Percentiles rank a stretch among this genome's conserved stretches.
Evolutionary conservation across 129 eudicot genomes (phyloP).

Genomic region (Saussurea involucrata): DNA sequence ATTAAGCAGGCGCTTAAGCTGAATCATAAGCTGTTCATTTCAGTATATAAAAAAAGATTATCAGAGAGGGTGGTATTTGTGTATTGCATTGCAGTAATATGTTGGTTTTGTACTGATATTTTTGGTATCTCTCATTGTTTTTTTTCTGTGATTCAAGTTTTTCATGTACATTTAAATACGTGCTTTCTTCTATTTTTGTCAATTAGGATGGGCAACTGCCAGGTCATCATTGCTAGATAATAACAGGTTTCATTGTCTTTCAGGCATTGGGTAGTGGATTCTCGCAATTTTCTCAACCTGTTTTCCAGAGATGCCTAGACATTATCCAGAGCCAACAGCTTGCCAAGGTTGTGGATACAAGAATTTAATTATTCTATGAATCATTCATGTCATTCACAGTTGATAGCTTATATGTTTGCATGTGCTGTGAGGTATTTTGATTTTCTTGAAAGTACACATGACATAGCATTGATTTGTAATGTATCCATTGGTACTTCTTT

Average conservation of each 20-base stretch:
- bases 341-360: conserved; percentile 62
- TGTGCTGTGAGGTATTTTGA: not conserved
- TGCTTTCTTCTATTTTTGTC: not conserved
- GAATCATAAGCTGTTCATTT: not conserved
- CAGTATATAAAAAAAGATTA: not conserved
- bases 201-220: not conserved
- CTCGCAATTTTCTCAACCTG: conserved; percentile 87
- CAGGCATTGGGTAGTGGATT: conserved; percentile 95
- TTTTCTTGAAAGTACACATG: conserved; percentile 1
- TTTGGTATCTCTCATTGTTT: not conserved
- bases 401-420: not conserved
- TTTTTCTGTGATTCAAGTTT: not conserved
- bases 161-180: not conserved
- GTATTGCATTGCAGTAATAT: not conserved
- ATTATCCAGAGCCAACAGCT: conserved; percentile 85
- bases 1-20: not conserved
- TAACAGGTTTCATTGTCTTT: conserved; percentile 24
- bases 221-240: not conserved
- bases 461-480: not conserved
- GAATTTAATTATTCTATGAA: conserved; percentile 6
- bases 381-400: not conserved
- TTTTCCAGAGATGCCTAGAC: conserved; percentile 94
- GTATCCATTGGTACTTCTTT: not conserved
- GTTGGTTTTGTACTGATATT: not conserved
- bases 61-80: not conserved